Conservation (phyloP, 345 rosid species). For the Eucalyptus polyanthemos region DNA sequence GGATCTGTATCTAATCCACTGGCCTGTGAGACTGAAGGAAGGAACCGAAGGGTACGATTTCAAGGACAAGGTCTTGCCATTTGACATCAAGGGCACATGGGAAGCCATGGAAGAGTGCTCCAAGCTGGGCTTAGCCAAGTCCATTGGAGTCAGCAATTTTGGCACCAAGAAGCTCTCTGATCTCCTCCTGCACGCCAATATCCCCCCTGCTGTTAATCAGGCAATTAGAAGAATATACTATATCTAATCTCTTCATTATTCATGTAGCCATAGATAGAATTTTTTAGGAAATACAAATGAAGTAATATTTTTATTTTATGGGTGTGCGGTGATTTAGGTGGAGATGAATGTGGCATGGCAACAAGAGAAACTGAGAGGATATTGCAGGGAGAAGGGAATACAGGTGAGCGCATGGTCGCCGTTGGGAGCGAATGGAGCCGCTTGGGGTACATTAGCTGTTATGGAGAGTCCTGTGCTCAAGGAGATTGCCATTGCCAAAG, state of each 20-base stretch:
- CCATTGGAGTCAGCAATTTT: conserved; percentile 23
- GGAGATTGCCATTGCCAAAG: neutral
- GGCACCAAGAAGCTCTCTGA: conserved; percentile 1
- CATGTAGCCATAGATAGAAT: neutral
- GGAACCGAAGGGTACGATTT: neutral
- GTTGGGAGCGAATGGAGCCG: conserved; percentile 2
- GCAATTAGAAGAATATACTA: neutral
- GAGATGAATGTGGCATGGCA: conserved; percentile 11
- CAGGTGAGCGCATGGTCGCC: conserved; percentile 7
- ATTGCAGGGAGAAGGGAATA: conserved; percentile 1
- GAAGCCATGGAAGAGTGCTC: conserved; percentile 20
- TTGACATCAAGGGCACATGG: conserved; percentile 8
- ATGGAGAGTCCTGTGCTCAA: neutral
- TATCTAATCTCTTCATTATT: neutral
- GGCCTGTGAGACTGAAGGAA: conserved; percentile 14
- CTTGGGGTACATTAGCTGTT: conserved; percentile 1
- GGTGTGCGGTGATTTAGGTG: neutral
- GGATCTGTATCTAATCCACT: conserved; percentile 31
- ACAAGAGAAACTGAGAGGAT: conserved; percentile 1
- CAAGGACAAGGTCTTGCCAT: neutral
- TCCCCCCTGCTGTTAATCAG: conserved; percentile 17
- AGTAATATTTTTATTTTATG: neutral
- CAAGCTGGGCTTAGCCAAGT: conserved; percentile 5
- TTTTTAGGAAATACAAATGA: neutral
- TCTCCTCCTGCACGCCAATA: neutral